These are phyloP conservation scores for Penicillium decumbens DNA, from an alignment of 2,329 filamentous ascomycete species.

Conservation along the genomic window DNA sequence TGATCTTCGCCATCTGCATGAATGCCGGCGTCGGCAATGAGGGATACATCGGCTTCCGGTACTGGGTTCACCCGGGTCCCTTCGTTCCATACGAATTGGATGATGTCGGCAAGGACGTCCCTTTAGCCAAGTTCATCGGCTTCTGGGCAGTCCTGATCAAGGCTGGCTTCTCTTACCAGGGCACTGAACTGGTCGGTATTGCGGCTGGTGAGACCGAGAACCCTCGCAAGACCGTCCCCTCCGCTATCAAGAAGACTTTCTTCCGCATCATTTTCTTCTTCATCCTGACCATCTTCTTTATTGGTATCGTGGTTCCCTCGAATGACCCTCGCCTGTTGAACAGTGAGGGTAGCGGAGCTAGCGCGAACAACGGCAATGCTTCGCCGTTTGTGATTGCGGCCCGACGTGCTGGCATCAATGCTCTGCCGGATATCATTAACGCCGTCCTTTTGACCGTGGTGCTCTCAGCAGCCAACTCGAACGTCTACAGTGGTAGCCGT, in stretches of 20 bases:
- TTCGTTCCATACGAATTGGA: constrained; percentile 57
- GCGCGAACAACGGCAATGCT: constrained; percentile 24
- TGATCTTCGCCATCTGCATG: constrained; percentile 71
- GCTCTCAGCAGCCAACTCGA: constrained; percentile 41
- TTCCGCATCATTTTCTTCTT: constrained; percentile 64
- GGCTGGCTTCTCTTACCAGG: constrained; percentile 45
- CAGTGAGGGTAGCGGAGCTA: constrained; percentile 15
- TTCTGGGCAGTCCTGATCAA: constrained; percentile 51
- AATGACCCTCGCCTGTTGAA: constrained; percentile 52
- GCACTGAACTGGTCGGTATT: constrained; percentile 69
- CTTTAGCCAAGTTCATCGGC: constrained; percentile 59
- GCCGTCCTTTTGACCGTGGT: constrained; percentile 40
- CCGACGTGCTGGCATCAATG: constrained; percentile 31
- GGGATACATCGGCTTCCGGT: constrained; percentile 69
- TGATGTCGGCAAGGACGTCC: constrained; percentile 50
- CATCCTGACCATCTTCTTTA: constrained; percentile 51
- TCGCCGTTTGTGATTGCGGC: constrained; percentile 43
- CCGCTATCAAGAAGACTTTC: constrained; percentile 68
- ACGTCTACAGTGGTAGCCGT: constrained; percentile 52
- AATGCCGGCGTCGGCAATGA: constrained; percentile 65
- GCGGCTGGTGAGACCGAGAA: constrained; percentile 70
- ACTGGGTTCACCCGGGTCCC: constrained; percentile 65
- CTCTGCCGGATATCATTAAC: constrained; percentile 38
- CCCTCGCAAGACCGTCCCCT: constrained; percentile 66
- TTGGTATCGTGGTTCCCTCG: constrained; percentile 66